A percentile compares a stretch with the other conserved stretches of the same genome.
Conservation (phyloP, 441 rosid species). For the Dalechampia spathulata region DNA sequence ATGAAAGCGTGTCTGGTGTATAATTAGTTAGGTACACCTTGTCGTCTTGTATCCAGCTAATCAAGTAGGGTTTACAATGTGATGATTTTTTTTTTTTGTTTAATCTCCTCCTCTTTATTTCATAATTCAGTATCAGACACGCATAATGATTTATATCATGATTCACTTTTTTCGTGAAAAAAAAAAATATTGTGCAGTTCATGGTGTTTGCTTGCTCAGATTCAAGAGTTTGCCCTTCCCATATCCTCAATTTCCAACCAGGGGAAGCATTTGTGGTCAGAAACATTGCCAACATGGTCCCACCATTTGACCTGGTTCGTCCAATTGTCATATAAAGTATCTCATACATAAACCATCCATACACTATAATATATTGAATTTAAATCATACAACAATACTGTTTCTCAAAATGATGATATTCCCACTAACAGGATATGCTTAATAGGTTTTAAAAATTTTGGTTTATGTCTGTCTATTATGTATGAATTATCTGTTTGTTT, state of each 20-base stretch:
- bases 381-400: too few relatives aligned
- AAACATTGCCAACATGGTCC: constrained; percentile 96
- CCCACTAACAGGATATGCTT: too few relatives aligned
- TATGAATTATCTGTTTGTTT: neutral
- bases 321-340: neutral
- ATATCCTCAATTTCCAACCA: constrained; percentile 80
- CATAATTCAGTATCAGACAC: too few relatives aligned
- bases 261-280: constrained; percentile 91
- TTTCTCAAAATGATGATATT: too few relatives aligned
- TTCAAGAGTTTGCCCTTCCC: constrained; percentile 95
- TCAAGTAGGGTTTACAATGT: neutral
- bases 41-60: neutral
- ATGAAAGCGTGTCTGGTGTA: neutral
- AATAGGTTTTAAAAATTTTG: neutral
- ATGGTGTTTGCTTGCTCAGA: constrained; percentile 96
- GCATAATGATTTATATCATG: too few relatives aligned
- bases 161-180: too few relatives aligned
- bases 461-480: neutral
- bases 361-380: too few relatives aligned
- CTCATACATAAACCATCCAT: too few relatives aligned
- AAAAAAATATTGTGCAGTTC: constrained; percentile 43
- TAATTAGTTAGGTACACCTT: neutral
- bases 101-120: too few relatives aligned
- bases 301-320: constrained; percentile 69
- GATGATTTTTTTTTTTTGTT: too few relatives aligned